Evolutionary conservation across 257 asterid species (phyloP).

Genomic region (Scutellaria minor): DNA sequence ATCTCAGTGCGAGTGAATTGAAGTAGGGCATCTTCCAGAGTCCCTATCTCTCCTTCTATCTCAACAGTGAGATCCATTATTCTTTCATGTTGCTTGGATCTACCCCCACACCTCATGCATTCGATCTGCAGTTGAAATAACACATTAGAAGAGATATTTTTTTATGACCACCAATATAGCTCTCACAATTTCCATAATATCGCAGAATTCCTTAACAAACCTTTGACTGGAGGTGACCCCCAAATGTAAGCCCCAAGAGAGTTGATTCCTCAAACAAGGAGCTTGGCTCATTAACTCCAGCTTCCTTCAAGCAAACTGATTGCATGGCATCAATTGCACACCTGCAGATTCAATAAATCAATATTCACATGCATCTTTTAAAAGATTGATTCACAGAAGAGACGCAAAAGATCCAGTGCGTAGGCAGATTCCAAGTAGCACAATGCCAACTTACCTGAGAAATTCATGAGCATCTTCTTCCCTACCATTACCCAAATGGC

Average conservation of each 20-base stretch:
- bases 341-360: constrained; percentile 43
- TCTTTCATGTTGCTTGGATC: constrained; percentile 71
- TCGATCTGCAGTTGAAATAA: constrained; percentile 59
- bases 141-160: not conserved
- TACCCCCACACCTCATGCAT: constrained; percentile 80
- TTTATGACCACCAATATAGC: constrained; percentile 7
- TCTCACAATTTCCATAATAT: constrained; percentile 25
- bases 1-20: constrained; percentile 76
- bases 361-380: constrained; percentile 16
- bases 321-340: constrained; percentile 81
- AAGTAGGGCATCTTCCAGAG: constrained; percentile 72
- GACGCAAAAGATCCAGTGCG: not conserved
- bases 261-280: constrained; percentile 71
- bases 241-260: constrained; percentile 79
- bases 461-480: constrained; percentile 95
- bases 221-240: constrained; percentile 89
- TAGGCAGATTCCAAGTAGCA: constrained; percentile 14
- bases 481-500: constrained; percentile 73
- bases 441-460: constrained; percentile 60
- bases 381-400: not conserved
- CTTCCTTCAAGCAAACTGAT: constrained; percentile 64
- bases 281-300: constrained; percentile 47
- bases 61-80: constrained; percentile 94
- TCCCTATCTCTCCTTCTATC: constrained; percentile 76
- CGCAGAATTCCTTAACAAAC: constrained; percentile 43